These are phyloP conservation scores for Penicillium simplicissimum DNA, from an alignment of 495 filamentous ascomycete species.

Conservation along the genomic window DNA sequence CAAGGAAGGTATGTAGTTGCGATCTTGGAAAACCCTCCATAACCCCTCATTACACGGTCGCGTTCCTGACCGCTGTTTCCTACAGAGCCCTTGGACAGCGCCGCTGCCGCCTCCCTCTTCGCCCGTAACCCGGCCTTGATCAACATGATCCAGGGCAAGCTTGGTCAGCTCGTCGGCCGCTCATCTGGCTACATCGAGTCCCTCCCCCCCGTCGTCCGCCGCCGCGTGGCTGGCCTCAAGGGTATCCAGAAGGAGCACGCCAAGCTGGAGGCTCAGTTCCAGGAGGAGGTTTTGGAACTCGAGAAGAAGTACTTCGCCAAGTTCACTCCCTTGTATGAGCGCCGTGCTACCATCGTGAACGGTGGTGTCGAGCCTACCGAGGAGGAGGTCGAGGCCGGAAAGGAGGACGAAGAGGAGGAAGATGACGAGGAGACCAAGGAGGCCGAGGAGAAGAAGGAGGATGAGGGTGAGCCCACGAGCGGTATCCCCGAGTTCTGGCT, in stretches of 20 bases:
- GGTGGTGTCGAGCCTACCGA: conserved; percentile 83
- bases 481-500: conserved; percentile 99
- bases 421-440: conserved; percentile 53
- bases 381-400: conserved; percentile 79
- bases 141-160: conserved; percentile 95
- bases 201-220: conserved; percentile 81
- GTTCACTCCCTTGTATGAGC: conserved; percentile 96
- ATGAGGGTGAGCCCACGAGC: conserved; percentile 50
- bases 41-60: conserved; percentile 15
- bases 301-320: conserved; percentile 99
- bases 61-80: conserved; percentile 18
- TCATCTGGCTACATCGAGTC: conserved; percentile 99
- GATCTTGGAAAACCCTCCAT: background rate
- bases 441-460: conserved; percentile 49
- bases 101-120: conserved; percentile 84
- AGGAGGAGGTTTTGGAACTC: conserved; percentile 94
- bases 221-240: conserved; percentile 91
- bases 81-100: conserved; percentile 86
- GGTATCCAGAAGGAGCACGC: conserved; percentile 98
- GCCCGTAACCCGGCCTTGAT: conserved; percentile 91
- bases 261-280: conserved; percentile 96
- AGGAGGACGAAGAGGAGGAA: conserved; percentile 75
- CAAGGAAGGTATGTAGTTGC: conserved; percentile 77
- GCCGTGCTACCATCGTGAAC: conserved; percentile 91
- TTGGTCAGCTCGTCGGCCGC: conserved; percentile 87